Evolutionary conservation across 352 stramenopile species (phyloP), one percentile per base, ranked within the genome.

Genomic region (Globisporangium okanoganense): DNA sequence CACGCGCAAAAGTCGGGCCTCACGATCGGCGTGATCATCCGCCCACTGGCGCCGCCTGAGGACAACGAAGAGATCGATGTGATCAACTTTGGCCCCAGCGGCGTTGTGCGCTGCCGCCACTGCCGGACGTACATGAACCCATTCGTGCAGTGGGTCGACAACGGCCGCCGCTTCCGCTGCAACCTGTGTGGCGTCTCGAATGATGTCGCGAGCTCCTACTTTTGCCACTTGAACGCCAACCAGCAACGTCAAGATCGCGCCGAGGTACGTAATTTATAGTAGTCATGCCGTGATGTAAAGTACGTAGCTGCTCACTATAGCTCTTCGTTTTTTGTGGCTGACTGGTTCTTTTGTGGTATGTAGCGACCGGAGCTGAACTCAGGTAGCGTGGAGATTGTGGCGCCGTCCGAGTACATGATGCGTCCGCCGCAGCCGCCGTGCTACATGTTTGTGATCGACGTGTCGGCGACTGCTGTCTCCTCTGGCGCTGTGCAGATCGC

Each of bases 171-270:
- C 35, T 97, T 85, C 85, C 82, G 85, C 14, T 97, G 90, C 75
- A 96, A 96, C 65, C 59, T 97, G 0, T 97, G 90, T 69, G 86
- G 87, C 33, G 76, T 93, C n/a, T 82, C 85, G 14, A 96, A 95
- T 56, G 81, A 96, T 53, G 94, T 97, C 35, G 85, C 97, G 13
- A 92, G 92, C 54, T 94, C 94, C 9, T 99, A 99, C 78, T 99
- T 99, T 72, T 99, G 94, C 71, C 97, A 99, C 69, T 77, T 99
- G 51, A 96, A 98, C 56, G 85, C 94, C 38, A 90, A 97, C 61
- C 96, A 98, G 41, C 85, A 95, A 58, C 92, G 98, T 56, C 80
- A 96, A 47, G 98, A 99, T 72, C 78, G 82, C 10, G 83, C 94
- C 18, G 83, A 99, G 86, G 50, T 88, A 82, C 51, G 87, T 5